Conservation (phyloP, 192 early-diverging fungal genomes). For the Jimgerdemannia flammicorona region DNA sequence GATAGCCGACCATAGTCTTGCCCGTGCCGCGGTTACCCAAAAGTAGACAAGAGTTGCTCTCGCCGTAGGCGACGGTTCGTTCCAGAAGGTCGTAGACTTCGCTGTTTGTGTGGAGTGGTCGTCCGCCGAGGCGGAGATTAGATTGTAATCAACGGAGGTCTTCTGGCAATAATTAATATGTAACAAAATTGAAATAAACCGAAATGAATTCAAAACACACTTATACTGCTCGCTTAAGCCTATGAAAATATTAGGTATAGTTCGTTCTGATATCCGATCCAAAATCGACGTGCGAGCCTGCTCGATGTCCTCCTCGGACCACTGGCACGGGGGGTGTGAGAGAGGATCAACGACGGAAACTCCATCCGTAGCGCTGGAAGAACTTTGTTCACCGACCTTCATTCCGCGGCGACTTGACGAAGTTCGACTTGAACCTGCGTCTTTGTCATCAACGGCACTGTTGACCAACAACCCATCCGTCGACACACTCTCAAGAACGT, state of each 20-base stretch:
- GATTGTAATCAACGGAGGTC: neutral
- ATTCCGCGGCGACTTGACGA: neutral
- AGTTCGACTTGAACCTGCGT: neutral
- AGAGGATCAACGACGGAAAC: neutral
- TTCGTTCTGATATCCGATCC: slow-evolving; percentile 21
- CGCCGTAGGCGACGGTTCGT: slow-evolving; percentile 59
- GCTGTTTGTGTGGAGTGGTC: slow-evolving; percentile 8
- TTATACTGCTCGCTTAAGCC: slow-evolving; percentile 47
- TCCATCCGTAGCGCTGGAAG: neutral
- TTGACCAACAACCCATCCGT: neutral
- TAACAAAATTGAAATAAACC: neutral
- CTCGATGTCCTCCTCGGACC: neutral
- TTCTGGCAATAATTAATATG: slow-evolving; percentile 3
- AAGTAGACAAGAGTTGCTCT: slow-evolving; percentile 86
- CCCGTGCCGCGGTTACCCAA: slow-evolving; percentile 80
- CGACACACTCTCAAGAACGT: neutral
- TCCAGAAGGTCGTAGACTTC: slow-evolving; percentile 50
- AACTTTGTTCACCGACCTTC: neutral
- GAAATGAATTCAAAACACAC: slow-evolving; percentile 15
- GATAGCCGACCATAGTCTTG: slow-evolving; percentile 43
- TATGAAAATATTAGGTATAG: slow-evolving; percentile 30
- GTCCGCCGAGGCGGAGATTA: slow-evolving; percentile 19
- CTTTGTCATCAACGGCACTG: neutral
- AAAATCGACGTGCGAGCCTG: neutral
- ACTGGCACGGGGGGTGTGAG: neutral